A percentile compares a stretch with the other conserved stretches of the same genome.
These are phyloP conservation scores for Pleurotus sapidus DNA, from an alignment of 768 basidiomycete species.

Conservation along the genomic window DNA sequence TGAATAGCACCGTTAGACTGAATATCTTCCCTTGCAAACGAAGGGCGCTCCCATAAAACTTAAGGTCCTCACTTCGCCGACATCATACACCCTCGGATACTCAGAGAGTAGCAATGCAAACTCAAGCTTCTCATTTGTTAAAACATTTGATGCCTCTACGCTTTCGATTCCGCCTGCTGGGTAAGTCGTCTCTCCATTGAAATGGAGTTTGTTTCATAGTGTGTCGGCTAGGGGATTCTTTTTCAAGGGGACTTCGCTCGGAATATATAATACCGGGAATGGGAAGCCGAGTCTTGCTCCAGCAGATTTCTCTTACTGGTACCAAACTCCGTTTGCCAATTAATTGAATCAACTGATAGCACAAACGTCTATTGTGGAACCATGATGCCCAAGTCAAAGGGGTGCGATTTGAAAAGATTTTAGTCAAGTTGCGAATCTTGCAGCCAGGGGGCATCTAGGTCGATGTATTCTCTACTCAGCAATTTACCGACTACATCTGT, in stretches of 20 bases:
- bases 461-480: no score
- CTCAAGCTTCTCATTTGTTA: constrained; percentile 18
- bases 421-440: no score
- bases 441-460: no score
- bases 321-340: constrained; percentile 19
- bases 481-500: no score
- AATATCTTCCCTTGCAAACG: constrained; percentile 18
- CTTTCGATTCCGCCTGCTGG: constrained; percentile 30
- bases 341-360: not conserved
- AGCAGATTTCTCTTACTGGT: constrained; percentile 36
- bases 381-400: no score
- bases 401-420: no score
- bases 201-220: not conserved
- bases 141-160: constrained; percentile 27
- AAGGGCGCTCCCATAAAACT: constrained; percentile 24
- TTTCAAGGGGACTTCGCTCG: constrained; percentile 36
- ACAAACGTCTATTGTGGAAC: no score
- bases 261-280: constrained; percentile 35
- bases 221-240: constrained; percentile 26
- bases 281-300: constrained; percentile 30
- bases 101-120: constrained; percentile 24
- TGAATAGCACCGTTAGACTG: not conserved
- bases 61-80: constrained; percentile 24
- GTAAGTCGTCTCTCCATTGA: constrained; percentile 18
- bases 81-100: constrained; percentile 29